These are phyloP conservation scores for Astraeus odoratus DNA, from an alignment of 768 basidiomycete species.

Conservation along the genomic window DNA sequence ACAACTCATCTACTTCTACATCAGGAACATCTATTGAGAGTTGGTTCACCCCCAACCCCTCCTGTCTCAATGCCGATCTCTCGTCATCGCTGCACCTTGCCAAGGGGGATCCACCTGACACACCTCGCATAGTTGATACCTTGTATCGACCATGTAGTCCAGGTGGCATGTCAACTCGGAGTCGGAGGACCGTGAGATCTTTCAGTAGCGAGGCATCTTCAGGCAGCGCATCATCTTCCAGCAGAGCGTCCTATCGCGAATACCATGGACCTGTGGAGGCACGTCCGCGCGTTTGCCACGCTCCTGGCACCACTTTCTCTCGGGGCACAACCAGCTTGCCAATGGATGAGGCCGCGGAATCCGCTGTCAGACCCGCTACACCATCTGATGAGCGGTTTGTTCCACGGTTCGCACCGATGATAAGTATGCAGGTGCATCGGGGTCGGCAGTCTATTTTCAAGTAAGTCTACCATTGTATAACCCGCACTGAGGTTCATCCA, in stretches of 20 bases:
- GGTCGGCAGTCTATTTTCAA: slow-evolving; percentile 1
- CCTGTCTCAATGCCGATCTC: background rate
- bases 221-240: too few species aligned
- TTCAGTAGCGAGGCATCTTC: slow-evolving; percentile 12
- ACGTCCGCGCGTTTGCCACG: slow-evolving; percentile 2
- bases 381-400: background rate
- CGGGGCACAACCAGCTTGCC: background rate
- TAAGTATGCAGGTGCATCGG: slow-evolving; percentile 6
- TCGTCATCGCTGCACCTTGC: background rate
- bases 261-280: too few species aligned
- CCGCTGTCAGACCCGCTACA: background rate
- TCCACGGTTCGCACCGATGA: slow-evolving; percentile 11
- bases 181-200: background rate
- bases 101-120: background rate
- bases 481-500: slow-evolving; percentile 3
- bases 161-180: background rate
- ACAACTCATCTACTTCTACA: background rate
- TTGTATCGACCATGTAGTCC: background rate
- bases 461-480: background rate
- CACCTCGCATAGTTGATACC: background rate
- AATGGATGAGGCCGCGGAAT: background rate
- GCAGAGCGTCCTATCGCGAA: slow-evolving; percentile 7
- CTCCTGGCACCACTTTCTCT: background rate
- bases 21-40: background rate
- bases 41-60: too few species aligned